A percentile compares a stretch with the other conserved stretches of the same genome.
These are phyloP conservation scores for Fonsecaea erecta DNA, from an alignment of 2,329 filamentous ascomycete species.

Conservation along the genomic window DNA sequence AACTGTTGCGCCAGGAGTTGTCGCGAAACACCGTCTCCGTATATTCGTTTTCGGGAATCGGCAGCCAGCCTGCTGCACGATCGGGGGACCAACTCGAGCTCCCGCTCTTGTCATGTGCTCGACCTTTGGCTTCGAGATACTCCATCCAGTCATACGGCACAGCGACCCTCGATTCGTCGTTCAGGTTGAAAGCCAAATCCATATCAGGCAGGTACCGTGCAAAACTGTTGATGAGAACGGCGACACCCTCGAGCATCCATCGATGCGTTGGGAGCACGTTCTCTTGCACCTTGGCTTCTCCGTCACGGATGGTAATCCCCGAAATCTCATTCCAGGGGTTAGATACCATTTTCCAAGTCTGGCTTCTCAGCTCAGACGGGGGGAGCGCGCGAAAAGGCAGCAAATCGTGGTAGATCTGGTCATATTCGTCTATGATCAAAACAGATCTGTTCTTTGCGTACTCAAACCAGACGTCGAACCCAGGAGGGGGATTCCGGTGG, in stretches of 20 bases:
- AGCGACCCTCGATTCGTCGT: conserved; percentile 63
- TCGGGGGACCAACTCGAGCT: conserved; percentile 44
- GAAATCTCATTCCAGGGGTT: conserved; percentile 61
- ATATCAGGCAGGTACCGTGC: conserved; percentile 63
- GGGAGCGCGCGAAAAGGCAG: conserved; percentile 60
- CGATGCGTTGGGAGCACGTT: conserved; percentile 60
- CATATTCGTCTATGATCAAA: conserved; percentile 63
- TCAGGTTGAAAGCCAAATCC: conserved; percentile 67
- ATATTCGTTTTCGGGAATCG: conserved; percentile 44
- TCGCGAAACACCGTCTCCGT: conserved; percentile 48
- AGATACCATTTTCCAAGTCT: conserved; percentile 59
- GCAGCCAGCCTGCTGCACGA: conserved; percentile 46
- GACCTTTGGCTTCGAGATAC: conserved; percentile 42
- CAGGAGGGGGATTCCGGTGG: conserved; percentile 60
- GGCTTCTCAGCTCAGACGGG: conserved; percentile 56
- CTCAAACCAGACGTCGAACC: conserved; percentile 64
- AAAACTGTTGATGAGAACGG: conserved; percentile 60
- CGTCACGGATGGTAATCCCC: conserved; percentile 61
- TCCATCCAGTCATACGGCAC: conserved; percentile 56
- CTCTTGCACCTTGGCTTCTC: conserved; percentile 55
- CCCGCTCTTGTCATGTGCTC: conserved; percentile 22
- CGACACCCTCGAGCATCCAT: conserved; percentile 63
- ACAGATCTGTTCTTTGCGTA: conserved; percentile 59
- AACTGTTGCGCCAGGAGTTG: conserved; percentile 47
- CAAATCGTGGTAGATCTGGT: conserved; percentile 63